phyloP scores from a whole-genome alignment of 495 filamentous ascomycete species.

The Achaetomiella virescens region DNA sequence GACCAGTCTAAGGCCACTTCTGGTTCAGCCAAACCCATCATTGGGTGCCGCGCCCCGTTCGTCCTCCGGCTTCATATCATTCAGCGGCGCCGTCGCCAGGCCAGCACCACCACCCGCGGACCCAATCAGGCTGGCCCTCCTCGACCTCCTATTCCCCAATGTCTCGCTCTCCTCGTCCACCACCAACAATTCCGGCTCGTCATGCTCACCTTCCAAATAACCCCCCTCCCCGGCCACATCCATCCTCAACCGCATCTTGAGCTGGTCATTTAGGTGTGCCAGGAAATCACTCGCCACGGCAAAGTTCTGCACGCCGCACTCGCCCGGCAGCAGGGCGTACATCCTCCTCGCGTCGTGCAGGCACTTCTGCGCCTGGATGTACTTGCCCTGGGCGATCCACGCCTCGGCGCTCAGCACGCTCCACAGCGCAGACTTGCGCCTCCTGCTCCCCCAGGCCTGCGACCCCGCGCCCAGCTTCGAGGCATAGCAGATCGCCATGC shows the following conservation, averaged over 20 bases:
- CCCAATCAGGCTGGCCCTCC: conserved; percentile 42
- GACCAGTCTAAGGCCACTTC: background rate
- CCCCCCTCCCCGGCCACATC: conserved; percentile 24
- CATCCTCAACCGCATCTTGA: conserved; percentile 47
- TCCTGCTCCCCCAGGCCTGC: conserved; percentile 60
- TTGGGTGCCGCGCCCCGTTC: background rate
- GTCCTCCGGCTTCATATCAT: conserved; percentile 14
- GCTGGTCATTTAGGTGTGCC: conserved; percentile 51
- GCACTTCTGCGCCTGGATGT: conserved; percentile 61
- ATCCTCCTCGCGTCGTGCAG: conserved; percentile 63
- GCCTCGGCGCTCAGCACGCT: conserved; percentile 72
- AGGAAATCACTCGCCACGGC: conserved; percentile 56
- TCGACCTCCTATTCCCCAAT: conserved; percentile 27
- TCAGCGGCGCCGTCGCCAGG: conserved; percentile 45
- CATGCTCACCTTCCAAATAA: conserved; percentile 30
- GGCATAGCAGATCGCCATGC: conserved; percentile 76
- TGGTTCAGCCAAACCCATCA: conserved; percentile 25
- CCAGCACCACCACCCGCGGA: conserved; percentile 17
- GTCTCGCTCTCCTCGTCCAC: conserved; percentile 61
- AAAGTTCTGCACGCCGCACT: conserved; percentile 50
- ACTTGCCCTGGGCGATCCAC: conserved; percentile 70
- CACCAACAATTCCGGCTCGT: conserved; percentile 29
- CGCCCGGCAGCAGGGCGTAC: conserved; percentile 56
- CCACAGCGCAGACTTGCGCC: conserved; percentile 86
- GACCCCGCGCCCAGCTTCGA: conserved; percentile 59